phyloP scores from a whole-genome alignment of 495 filamentous ascomycete genomes.

The Neurospora intermedia region DNA sequence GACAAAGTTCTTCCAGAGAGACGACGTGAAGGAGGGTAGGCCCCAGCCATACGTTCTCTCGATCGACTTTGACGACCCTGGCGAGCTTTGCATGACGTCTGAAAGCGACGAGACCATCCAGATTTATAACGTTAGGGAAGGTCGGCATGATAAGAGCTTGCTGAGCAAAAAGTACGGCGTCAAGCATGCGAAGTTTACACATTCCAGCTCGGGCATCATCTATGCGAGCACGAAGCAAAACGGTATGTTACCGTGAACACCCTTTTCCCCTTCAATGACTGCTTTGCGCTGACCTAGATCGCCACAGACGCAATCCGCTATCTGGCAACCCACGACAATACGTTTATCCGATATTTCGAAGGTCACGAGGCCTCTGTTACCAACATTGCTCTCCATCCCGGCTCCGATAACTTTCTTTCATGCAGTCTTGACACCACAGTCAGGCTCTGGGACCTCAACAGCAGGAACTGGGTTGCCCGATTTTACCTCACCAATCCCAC shows the following conservation, averaged over 20 bases:
- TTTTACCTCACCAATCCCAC: slow-evolving; percentile 67
- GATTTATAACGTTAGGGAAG: slow-evolving; percentile 84
- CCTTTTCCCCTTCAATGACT: neutral
- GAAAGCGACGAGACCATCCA: slow-evolving; percentile 91
- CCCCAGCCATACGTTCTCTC: slow-evolving; percentile 43
- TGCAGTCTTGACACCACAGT: slow-evolving; percentile 82
- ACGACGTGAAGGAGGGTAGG: slow-evolving; percentile 32
- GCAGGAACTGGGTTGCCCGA: slow-evolving; percentile 62
- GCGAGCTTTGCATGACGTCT: slow-evolving; percentile 77
- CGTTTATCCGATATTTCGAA: slow-evolving; percentile 87
- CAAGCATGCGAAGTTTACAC: slow-evolving; percentile 87
- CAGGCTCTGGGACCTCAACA: slow-evolving; percentile 71
- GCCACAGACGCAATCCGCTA: slow-evolving; percentile 69
- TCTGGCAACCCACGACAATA: slow-evolving; percentile 88
- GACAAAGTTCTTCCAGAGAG: slow-evolving; percentile 39
- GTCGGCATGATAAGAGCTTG: slow-evolving; percentile 72
- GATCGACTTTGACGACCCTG: slow-evolving; percentile 91
- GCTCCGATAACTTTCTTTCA: slow-evolving; percentile 81
- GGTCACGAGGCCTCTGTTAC: slow-evolving; percentile 81
- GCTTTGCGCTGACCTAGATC: slow-evolving; percentile 7
- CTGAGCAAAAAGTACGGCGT: slow-evolving; percentile 91
- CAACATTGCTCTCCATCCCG: slow-evolving; percentile 59
- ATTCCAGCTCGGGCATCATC: slow-evolving; percentile 75
- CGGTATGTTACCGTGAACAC: slow-evolving; percentile 31
- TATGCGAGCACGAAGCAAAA: slow-evolving; percentile 95